A percentile compares a stretch with the other conserved stretches of the same genome.
Conservation (phyloP, 345 rosid genomes). For the Hibiscus mutabilis region DNA sequence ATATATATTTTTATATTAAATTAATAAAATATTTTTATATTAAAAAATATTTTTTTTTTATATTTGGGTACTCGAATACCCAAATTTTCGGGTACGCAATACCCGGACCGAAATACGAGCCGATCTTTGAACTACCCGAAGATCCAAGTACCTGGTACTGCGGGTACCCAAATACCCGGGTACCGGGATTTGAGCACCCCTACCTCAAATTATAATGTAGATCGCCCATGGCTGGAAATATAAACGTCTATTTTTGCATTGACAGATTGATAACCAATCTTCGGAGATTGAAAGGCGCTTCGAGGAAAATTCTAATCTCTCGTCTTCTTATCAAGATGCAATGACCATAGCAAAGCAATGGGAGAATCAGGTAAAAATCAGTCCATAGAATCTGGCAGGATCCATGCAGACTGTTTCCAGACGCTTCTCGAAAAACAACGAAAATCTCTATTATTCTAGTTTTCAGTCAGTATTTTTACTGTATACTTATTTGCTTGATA, state of each 20-base stretch:
- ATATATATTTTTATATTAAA: too few species aligned
- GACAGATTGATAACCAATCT: slow-evolving; percentile 92
- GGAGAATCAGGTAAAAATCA: slow-evolving; percentile 59
- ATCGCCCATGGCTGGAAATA: too few species aligned
- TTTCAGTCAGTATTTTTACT: neutral
- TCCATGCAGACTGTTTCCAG: neutral
- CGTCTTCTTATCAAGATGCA: slow-evolving; percentile 70
- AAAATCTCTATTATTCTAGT: neutral
- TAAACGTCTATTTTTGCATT: slow-evolving; percentile 7
- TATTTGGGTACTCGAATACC: too few species aligned
- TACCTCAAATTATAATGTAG: too few species aligned
- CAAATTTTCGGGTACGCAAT: too few species aligned
- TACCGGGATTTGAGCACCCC: too few species aligned
- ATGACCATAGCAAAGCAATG: slow-evolving; percentile 52
- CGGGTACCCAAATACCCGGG: too few species aligned
- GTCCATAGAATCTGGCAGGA: slow-evolving; percentile 1
- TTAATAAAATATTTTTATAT: too few species aligned
- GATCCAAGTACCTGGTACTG: too few species aligned
- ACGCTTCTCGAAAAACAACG: neutral
- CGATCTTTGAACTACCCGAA: too few species aligned
- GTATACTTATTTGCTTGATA: neutral
- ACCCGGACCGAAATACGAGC: too few species aligned
- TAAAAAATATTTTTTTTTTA: too few species aligned
- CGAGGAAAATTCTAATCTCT: slow-evolving; percentile 74
- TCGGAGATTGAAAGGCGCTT: slow-evolving; percentile 91